Evolutionary conservation across 2,329 filamentous ascomycete genomes (phyloP).

Genomic region (Pyricularia grisea): DNA sequence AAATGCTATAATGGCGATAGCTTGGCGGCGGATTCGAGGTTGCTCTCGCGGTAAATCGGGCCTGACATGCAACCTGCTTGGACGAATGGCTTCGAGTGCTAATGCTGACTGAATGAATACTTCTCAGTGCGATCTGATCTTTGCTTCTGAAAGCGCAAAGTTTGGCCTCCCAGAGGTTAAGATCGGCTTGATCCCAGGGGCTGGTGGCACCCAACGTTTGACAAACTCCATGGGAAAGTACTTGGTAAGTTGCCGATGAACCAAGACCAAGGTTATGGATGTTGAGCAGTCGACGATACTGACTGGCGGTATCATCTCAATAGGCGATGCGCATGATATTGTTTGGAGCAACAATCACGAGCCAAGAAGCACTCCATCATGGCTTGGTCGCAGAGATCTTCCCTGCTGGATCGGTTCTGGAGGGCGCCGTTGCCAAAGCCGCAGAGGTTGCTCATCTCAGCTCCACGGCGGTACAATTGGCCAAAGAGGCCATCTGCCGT

Average conservation of each 20-base stretch:
- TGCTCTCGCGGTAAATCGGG: conserved; percentile 28
- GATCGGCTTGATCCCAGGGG: conserved; percentile 20
- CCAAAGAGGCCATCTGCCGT: conserved; percentile 29
- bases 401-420: conserved; percentile 22
- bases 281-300: neutral
- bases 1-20: conserved; percentile 14
- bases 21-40: conserved; percentile 42
- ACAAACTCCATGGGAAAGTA: conserved; percentile 24
- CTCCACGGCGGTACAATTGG: conserved; percentile 23
- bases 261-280: neutral
- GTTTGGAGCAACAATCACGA: conserved; percentile 26
- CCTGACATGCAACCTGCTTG: neutral
- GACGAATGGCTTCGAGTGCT: neutral
- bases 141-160: conserved; percentile 14
- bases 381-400: conserved; percentile 29
- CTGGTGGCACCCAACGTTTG: conserved; percentile 21
- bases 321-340: conserved; percentile 35
- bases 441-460: conserved; percentile 25
- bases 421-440: conserved; percentile 27
- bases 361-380: conserved; percentile 25
- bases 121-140: conserved; percentile 27
- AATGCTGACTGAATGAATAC: neutral
- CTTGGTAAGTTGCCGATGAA: conserved; percentile 12
- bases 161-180: conserved; percentile 23
- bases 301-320: neutral